Percentiles rank a stretch among this genome's conserved stretches.
phyloP scores from a whole-genome alignment of 2,329 filamentous ascomycete genomes.

The Fusarium tuaranense region DNA sequence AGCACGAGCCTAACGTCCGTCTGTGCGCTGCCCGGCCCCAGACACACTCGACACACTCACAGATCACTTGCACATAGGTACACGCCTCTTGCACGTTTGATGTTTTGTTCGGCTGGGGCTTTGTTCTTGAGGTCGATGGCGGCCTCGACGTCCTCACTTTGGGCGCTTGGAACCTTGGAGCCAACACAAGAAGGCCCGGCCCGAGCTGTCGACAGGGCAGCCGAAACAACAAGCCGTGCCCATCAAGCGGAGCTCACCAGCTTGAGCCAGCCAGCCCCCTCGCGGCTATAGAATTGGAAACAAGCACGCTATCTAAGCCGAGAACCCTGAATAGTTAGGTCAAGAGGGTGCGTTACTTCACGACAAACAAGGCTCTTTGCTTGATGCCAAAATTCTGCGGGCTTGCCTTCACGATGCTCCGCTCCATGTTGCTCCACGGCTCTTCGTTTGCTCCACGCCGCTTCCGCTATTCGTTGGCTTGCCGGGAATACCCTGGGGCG shows the following conservation, averaged over 20 bases:
- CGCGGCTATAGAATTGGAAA: neutral
- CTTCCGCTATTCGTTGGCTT: conserved; percentile 29
- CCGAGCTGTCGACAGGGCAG: conserved; percentile 34
- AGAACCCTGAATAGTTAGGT: conserved; percentile 1
- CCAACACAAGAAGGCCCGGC: conserved; percentile 40
- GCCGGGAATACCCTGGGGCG: conserved; percentile 41
- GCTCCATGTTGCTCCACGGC: conserved; percentile 21
- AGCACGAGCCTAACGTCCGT: conserved; percentile 40
- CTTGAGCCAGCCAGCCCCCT: neutral
- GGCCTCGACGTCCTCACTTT: conserved; percentile 11
- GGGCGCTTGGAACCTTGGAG: conserved; percentile 20
- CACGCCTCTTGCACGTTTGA: conserved; percentile 30
- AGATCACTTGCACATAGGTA: conserved; percentile 14
- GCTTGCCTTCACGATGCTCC: conserved; percentile 24
- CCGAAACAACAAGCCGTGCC: conserved; percentile 17
- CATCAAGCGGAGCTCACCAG: conserved; percentile 9
- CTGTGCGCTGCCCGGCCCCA: conserved; percentile 37
- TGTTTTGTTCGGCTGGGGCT: conserved; percentile 25
- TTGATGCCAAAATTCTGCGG: neutral
- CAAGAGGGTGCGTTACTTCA: neutral
- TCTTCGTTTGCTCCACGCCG: conserved; percentile 37
- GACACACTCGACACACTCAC: conserved; percentile 28
- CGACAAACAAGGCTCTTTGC: conserved; percentile 16
- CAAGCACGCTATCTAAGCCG: conserved; percentile 3
- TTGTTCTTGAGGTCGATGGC: conserved; percentile 13